Evolutionary conservation across 352 stramenopile genomes (phyloP).

Genomic region (Globisporangium alternatum): DNA sequence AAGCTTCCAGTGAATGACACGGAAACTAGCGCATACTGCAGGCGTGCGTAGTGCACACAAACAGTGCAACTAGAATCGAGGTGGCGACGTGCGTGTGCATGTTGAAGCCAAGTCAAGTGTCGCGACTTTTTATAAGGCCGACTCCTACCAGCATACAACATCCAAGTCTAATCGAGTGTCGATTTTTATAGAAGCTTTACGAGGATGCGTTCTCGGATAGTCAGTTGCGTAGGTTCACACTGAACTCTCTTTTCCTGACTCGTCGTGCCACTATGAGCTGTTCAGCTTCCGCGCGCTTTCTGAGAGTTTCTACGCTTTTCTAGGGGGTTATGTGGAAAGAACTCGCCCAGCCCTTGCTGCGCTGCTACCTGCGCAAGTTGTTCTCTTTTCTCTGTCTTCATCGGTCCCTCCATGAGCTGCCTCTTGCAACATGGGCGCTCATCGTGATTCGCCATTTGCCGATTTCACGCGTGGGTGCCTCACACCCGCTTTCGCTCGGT

Average conservation of each 20-base stretch:
- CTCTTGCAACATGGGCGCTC: neutral
- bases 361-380: too few relatives aligned
- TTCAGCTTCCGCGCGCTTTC: neutral
- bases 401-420: too few relatives aligned
- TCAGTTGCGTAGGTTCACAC: neutral
- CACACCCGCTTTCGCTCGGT: neutral
- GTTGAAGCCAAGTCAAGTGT: conserved; percentile 2
- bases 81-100: neutral
- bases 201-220: neutral
- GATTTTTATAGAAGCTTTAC: conserved; percentile 14
- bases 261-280: conserved; percentile 4
- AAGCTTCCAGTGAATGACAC: neutral
- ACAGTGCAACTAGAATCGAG: neutral
- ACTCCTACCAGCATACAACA: neutral
- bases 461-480: neutral
- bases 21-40: neutral
- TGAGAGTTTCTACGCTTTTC: neutral
- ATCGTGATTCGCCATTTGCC: neutral
- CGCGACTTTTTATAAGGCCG: neutral
- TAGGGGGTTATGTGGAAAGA: conserved; percentile 9
- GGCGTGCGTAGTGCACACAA: neutral
- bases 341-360: conserved; percentile 4
- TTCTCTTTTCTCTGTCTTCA: neutral
- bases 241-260: conserved; percentile 11
- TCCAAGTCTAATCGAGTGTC: conserved; percentile 11